Evolutionary conservation across 495 filamentous ascomycete genomes (phyloP).

Genomic region (Penicillium paradoxum): DNA sequence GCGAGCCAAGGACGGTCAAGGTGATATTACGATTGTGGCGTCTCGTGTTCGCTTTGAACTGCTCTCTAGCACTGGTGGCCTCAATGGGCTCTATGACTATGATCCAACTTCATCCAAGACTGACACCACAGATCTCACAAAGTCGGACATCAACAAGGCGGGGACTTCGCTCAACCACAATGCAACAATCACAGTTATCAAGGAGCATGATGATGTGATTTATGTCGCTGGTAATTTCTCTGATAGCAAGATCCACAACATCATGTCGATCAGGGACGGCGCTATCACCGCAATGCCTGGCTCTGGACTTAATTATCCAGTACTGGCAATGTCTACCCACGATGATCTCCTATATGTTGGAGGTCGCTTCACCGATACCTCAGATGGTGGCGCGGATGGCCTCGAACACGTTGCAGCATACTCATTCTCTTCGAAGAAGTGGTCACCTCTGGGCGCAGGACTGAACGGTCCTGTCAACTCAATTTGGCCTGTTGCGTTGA

Average conservation of each 20-base stretch:
- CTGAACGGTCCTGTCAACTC: conserved; percentile 73
- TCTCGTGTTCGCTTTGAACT: conserved; percentile 77
- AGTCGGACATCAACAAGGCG: conserved; percentile 68
- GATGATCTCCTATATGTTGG: conserved; percentile 72
- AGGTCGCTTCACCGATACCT: conserved; percentile 77
- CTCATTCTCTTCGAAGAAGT: conserved; percentile 60
- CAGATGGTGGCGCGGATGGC: conserved; percentile 51
- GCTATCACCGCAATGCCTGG: conserved; percentile 57
- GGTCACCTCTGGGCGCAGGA: conserved; percentile 78
- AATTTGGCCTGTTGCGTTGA: conserved; percentile 73
- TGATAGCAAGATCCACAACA: conserved; percentile 57
- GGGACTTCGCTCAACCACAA: conserved; percentile 59
- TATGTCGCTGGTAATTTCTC: conserved; percentile 88
- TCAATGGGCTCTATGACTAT: conserved; percentile 93
- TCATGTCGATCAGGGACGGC: conserved; percentile 66
- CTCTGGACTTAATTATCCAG: conserved; percentile 77
- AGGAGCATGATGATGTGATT: conserved; percentile 51
- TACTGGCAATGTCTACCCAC: conserved; percentile 62
- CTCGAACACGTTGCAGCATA: conserved; percentile 74
- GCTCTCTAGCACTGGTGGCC: conserved; percentile 53
- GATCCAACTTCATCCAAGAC: conserved; percentile 54
- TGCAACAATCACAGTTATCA: conserved; percentile 63
- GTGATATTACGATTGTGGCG: conserved; percentile 73
- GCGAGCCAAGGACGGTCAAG: conserved; percentile 60
- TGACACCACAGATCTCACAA: conserved; percentile 55